Evolutionary conservation across 345 rosid species (phyloP), one percentile per base, ranked within the genome.

Genomic region (Euphorbia tirucalli): DNA sequence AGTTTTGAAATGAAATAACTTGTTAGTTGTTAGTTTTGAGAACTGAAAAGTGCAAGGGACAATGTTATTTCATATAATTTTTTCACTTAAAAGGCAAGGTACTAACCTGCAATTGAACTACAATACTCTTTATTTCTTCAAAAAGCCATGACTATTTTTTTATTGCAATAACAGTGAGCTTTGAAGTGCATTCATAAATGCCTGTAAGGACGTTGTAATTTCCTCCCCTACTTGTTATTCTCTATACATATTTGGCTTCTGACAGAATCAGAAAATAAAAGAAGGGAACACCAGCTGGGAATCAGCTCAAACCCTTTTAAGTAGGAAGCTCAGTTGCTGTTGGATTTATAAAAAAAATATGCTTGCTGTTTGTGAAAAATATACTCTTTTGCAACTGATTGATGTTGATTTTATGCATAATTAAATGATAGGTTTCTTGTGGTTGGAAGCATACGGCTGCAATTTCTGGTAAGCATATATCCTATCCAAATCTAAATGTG

Each of bases 361-460:
- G 1, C 19, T n/a, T 52, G 35, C 25, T 4, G 21, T 61, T 32
- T 39, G 3, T 7, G 7, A 24, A 15, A 4, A 30, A 11, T 37
- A 31, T 61, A 24, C 46, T n/a, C 35, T 37, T 61, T 66, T 44
- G 52, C 61, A 27, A 35, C 32, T 19, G 24, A 52, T 52, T 31
- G 18, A 56, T 39, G 49, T 30, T 31, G 27, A 21, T 18, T 49
- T 59, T 43, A 30, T 67, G 18, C 27, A 18, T 70, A 32, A 52
- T n/a, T 54, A 56, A 32, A 61, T 32, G 22, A 66, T 89, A 93
- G 89, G 96, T 91, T 64, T 90, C 97, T 63, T 94, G 98, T 83
- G 98, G 98, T 48, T 93, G 97, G 98, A 94, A 92, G 87, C 98
- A 94, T 75, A 94, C 96, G 41, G 96, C 97, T 55, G 97, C 93